Evolutionary conservation across 352 stramenopile species (phyloP).

Genomic region (Phytophthora fragariae): DNA sequence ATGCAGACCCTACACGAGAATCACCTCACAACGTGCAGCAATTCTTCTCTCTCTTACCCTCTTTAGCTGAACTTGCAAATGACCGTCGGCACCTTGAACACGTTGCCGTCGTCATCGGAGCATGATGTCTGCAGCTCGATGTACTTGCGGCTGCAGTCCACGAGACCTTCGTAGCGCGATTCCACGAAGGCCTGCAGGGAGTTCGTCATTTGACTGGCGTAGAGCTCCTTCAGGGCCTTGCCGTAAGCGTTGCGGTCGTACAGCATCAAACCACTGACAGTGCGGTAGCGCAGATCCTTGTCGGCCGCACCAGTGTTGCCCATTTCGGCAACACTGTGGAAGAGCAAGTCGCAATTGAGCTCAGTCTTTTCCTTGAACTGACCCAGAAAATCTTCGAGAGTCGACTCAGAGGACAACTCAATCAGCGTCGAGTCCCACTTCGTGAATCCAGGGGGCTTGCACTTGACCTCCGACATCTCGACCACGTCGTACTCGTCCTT

Average conservation of each 20-base stretch:
- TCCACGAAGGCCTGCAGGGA: slow-evolving; percentile 75
- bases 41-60: slow-evolving; percentile 7
- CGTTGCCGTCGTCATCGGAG: slow-evolving; percentile 82
- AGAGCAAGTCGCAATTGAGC: slow-evolving; percentile 85
- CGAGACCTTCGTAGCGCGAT: slow-evolving; percentile 81
- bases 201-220: slow-evolving; percentile 63
- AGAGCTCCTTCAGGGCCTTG: slow-evolving; percentile 78
- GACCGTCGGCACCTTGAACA: slow-evolving; percentile 88
- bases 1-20: slow-evolving; percentile 17
- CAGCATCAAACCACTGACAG: slow-evolving; percentile 85
- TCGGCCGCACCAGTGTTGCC: slow-evolving; percentile 59
- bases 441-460: slow-evolving; percentile 88
- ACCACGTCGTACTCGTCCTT: slow-evolving; percentile 94
- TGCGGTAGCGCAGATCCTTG: slow-evolving; percentile 69
- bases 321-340: slow-evolving; percentile 81
- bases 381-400: slow-evolving; percentile 71
- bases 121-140: slow-evolving; percentile 87
- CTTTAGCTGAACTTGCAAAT: slow-evolving; percentile 84
- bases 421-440: slow-evolving; percentile 93
- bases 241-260: slow-evolving; percentile 86
- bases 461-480: slow-evolving; percentile 89
- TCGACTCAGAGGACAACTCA: slow-evolving; percentile 70
- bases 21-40: slow-evolving; percentile 7
- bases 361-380: slow-evolving; percentile 75
- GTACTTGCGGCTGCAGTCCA: slow-evolving; percentile 86